Conservation (phyloP, 2,329 filamentous ascomycete species). For the Madurella fahalii region DNA sequence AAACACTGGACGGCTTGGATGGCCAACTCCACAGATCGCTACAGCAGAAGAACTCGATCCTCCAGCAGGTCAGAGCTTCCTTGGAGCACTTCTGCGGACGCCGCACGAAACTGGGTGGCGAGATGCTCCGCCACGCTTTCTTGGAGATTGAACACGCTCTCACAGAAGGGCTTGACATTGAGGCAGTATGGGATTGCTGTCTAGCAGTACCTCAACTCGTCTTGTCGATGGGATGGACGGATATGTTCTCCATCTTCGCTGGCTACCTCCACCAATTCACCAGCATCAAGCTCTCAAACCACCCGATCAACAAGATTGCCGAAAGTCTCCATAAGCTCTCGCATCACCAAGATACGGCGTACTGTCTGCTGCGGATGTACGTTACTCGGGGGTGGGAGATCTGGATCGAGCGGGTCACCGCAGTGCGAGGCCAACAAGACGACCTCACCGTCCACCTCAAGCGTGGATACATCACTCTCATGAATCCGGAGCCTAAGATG, state of each 20-base stretch:
- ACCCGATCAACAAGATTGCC: slow-evolving; percentile 17
- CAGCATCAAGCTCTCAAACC: slow-evolving; percentile 13
- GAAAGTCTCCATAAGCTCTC: slow-evolving; percentile 11
- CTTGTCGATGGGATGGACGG: slow-evolving; percentile 16
- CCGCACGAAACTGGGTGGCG: slow-evolving; percentile 12
- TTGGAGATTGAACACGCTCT: slow-evolving; percentile 21
- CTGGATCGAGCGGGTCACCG: slow-evolving; percentile 19
- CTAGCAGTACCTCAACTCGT: slow-evolving; percentile 25
- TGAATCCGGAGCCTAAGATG: slow-evolving; percentile 14
- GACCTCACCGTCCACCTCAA: slow-evolving; percentile 26
- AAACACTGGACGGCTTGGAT: not conserved
- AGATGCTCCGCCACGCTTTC: slow-evolving; percentile 20
- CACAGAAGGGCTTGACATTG: slow-evolving; percentile 9
- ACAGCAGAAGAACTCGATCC: slow-evolving; percentile 14
- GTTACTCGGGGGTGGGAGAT: slow-evolving; percentile 20
- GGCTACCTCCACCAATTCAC: slow-evolving; percentile 20
- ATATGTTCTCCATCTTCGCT: slow-evolving; percentile 23
- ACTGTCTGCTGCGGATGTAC: slow-evolving; percentile 10
- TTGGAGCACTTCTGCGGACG: slow-evolving; percentile 14
- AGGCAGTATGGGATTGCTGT: slow-evolving; percentile 27
- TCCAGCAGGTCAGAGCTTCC: slow-evolving; percentile 22
- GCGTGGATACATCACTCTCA: slow-evolving; percentile 24
- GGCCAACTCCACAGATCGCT: not conserved
- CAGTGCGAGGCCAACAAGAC: slow-evolving; percentile 17
- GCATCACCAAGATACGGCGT: not conserved